These are phyloP conservation scores for Obba rivulosa DNA, from an alignment of 768 basidiomycete species.

Conservation along the genomic window DNA sequence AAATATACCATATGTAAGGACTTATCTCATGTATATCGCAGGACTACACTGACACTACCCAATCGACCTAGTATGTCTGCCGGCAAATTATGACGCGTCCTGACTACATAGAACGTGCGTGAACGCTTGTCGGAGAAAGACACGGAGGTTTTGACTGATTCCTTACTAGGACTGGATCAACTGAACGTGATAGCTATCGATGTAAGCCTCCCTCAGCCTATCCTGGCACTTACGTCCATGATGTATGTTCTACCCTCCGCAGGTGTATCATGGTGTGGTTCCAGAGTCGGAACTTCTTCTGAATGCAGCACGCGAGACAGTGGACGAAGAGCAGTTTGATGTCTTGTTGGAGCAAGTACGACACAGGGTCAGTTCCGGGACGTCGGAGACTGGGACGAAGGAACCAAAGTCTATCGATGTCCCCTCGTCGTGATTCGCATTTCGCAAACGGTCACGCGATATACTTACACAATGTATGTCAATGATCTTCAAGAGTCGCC, in stretches of 20 bases:
- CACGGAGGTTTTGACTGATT: conserved; percentile 1
- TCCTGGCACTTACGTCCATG: not conserved
- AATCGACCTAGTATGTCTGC: conserved; percentile 50
- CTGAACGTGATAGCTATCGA: conserved; percentile 76
- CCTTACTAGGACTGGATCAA: conserved; percentile 51
- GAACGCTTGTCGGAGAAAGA: not conserved
- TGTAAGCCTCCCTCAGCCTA: conserved; percentile 31
- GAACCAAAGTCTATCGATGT: too few species aligned
- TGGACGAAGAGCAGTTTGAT: conserved; percentile 72
- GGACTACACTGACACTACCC: not conserved
- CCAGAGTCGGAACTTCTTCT: conserved; percentile 81
- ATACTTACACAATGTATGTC: too few species aligned
- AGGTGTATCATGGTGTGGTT: conserved; percentile 71
- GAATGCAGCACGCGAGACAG: conserved; percentile 65
- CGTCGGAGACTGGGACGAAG: too few species aligned
- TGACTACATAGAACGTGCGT: conserved; percentile 73
- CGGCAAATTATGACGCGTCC: conserved; percentile 80
- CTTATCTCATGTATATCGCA: conserved; percentile 10
- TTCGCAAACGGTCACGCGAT: too few species aligned
- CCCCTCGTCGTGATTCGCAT: too few species aligned
- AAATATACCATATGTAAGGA: conserved; percentile 51
- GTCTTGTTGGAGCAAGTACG: conserved; percentile 70
- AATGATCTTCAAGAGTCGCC: too few species aligned
- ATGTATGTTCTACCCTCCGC: conserved; percentile 4
- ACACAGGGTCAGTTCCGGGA: conserved; percentile 52